Conservation (phyloP, 805 yeast genomes). For the Blastobotrys mokoenaii region DNA sequence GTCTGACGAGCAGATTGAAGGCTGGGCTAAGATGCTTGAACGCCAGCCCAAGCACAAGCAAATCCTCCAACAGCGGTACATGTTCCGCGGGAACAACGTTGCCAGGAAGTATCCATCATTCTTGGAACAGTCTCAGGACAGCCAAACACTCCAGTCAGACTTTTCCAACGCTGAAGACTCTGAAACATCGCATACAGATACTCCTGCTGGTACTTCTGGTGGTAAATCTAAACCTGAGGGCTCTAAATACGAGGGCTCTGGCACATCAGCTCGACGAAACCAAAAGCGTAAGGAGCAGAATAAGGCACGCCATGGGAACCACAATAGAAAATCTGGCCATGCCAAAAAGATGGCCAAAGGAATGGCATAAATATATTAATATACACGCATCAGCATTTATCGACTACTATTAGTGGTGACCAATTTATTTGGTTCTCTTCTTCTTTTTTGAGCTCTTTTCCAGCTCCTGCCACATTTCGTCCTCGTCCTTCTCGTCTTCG, state of each 20-base stretch:
- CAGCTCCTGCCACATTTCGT: conserved; percentile 33
- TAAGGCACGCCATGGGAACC: conserved; percentile 53
- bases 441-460: conserved; percentile 12
- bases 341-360: conserved; percentile 40
- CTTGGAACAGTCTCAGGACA: neutral
- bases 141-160: no score
- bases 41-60: conserved; percentile 56
- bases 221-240: neutral
- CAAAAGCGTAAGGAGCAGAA: conserved; percentile 27
- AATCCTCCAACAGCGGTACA: conserved; percentile 52
- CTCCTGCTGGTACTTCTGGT: neutral
- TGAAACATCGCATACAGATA: neutral
- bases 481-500: conserved; percentile 27
- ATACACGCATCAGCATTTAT: neutral
- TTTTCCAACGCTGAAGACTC: no score
- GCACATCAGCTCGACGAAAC: neutral
- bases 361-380: conserved; percentile 7
- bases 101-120: conserved; percentile 5
- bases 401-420: neutral
- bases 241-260: no score
- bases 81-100: conserved; percentile 37
- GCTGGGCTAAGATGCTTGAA: conserved; percentile 77
- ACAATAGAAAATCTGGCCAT: conserved; percentile 55
- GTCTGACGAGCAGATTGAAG: conserved; percentile 90
- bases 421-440: conserved; percentile 1